These are phyloP conservation scores for Aegilops sharonensis DNA, from an alignment of 176 grass and related monocot genomes.

Conservation along the genomic window DNA sequence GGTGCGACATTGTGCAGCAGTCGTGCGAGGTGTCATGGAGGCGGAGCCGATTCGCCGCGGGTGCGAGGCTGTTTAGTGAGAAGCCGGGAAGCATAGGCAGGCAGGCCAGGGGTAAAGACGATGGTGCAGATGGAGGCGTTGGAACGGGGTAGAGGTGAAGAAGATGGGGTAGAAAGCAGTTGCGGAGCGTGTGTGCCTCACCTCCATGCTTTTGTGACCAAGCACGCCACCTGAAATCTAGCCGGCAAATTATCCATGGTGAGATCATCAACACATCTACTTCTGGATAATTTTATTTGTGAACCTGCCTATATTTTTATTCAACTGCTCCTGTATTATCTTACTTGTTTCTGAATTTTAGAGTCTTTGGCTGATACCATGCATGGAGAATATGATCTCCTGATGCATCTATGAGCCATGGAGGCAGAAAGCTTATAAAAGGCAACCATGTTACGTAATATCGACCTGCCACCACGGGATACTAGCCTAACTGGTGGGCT, in stretches of 20 bases:
- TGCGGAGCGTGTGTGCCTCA: slow-evolving; percentile 26
- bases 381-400: slow-evolving; percentile 69
- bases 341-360: slow-evolving; percentile 29
- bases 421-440: not conserved
- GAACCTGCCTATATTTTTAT: not conserved
- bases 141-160: too few relatives aligned
- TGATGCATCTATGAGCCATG: slow-evolving; percentile 31
- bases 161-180: too few relatives aligned
- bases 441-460: too few relatives aligned
- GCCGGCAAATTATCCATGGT: slow-evolving; percentile 49
- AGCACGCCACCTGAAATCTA: slow-evolving; percentile 49
- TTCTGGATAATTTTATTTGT: not conserved
- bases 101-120: too few relatives aligned
- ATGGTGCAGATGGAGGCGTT: too few relatives aligned
- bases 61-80: too few relatives aligned
- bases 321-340: not conserved
- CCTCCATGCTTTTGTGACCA: slow-evolving; percentile 45
- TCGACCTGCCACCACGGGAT: too few relatives aligned
- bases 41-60: too few relatives aligned
- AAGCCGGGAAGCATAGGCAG: too few relatives aligned
- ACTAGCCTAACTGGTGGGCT: too few relatives aligned
- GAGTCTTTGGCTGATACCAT: slow-evolving; percentile 56
- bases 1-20: too few relatives aligned
- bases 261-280: slow-evolving; percentile 10
- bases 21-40: too few relatives aligned